These are phyloP conservation scores for Pseudogymnoascus sp. DNA, from an alignment of 2,329 filamentous ascomycete species.

Conservation along the genomic window DNA sequence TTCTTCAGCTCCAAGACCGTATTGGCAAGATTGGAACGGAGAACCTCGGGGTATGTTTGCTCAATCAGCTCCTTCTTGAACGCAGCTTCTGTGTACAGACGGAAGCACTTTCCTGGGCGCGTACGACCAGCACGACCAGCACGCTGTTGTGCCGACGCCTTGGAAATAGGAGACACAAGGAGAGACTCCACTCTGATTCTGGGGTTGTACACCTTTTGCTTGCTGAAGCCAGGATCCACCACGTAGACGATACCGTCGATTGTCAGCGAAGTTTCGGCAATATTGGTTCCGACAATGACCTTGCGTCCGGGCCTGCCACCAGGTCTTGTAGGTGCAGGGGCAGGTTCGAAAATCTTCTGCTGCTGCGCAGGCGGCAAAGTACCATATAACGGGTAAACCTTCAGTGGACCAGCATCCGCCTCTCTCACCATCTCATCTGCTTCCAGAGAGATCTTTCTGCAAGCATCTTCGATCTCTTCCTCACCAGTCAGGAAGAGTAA, in stretches of 20 bases:
- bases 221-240: slow-evolving; percentile 98
- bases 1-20: slow-evolving; percentile 97
- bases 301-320: slow-evolving; percentile 88
- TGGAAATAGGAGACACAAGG: slow-evolving; percentile 95
- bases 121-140: slow-evolving; percentile 99
- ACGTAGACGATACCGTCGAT: slow-evolving; percentile 99
- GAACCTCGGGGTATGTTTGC: slow-evolving; percentile 92
- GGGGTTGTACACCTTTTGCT: slow-evolving; percentile 98
- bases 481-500: slow-evolving; percentile 94
- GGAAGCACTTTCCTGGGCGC: slow-evolving; percentile 95
- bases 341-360: slow-evolving; percentile 88
- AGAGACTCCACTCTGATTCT: slow-evolving; percentile 93
- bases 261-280: slow-evolving; percentile 93
- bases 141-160: slow-evolving; percentile 92
- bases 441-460: slow-evolving; percentile 83
- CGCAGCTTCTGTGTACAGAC: slow-evolving; percentile 86
- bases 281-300: slow-evolving; percentile 91
- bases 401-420: slow-evolving; percentile 81
- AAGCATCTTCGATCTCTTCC: slow-evolving; percentile 96
- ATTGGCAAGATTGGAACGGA: slow-evolving; percentile 88
- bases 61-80: slow-evolving; percentile 98
- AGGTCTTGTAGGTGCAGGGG: slow-evolving; percentile 63
- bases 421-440: slow-evolving; percentile 87
- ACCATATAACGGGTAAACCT: slow-evolving; percentile 89
- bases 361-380: slow-evolving; percentile 88